A percentile compares a stretch with the other conserved stretches of the same genome.
Conservation (phyloP, 345 rosid genomes). For the Citrus sinensis region DNA sequence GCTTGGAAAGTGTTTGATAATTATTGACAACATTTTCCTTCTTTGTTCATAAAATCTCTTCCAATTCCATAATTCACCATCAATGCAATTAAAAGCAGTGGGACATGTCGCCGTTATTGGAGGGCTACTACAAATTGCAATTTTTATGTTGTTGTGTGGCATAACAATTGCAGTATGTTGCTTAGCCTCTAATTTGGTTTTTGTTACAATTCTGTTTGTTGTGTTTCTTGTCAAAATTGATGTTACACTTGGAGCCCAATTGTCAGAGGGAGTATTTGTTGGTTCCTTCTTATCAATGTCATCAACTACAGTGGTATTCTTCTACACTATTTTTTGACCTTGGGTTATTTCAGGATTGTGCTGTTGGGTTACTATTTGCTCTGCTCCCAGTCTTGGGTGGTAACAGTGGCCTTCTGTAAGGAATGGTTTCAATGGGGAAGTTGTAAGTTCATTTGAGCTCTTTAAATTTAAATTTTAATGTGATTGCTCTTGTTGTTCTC, state of each 20-base stretch:
- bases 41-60: constrained; percentile 13
- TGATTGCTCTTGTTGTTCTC: neutral
- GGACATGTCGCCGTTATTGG: constrained; percentile 96
- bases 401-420: constrained; percentile 73
- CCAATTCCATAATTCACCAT: constrained; percentile 20
- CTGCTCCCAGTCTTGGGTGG: constrained; percentile 98
- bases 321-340: constrained; percentile 12
- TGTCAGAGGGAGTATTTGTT: constrained; percentile 94
- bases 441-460: constrained; percentile 49
- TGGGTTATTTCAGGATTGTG: constrained; percentile 72
- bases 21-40: neutral
- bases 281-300: constrained; percentile 97
- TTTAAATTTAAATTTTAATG: neutral
- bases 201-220: neutral
- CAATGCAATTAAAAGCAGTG: constrained; percentile 83
- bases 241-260: constrained; percentile 60
- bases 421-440: constrained; percentile 92
- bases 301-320: constrained; percentile 89
- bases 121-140: constrained; percentile 81
- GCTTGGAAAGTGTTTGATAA: constrained; percentile 1
- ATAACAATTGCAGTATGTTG: constrained; percentile 63
- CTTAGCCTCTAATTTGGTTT: constrained; percentile 7
- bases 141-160: constrained; percentile 77
- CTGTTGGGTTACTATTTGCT: constrained; percentile 86
- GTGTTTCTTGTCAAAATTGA: constrained; percentile 10